Base-by-base conservation (phyloP, 441 rosid species). In the Oxalis stricta region DNA sequence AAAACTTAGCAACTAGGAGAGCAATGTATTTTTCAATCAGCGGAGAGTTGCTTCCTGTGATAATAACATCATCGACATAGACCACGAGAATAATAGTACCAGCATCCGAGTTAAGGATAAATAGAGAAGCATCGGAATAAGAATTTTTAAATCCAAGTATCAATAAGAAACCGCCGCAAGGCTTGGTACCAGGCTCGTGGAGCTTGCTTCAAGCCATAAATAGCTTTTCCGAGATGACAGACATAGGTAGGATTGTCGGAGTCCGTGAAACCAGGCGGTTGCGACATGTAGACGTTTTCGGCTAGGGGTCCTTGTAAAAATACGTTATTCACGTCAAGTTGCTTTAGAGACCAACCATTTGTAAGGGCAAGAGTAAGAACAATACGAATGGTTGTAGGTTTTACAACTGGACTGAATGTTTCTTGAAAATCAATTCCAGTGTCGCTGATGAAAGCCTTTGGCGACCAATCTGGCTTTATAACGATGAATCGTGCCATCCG, bases 1-100 rank as follows among this genome's bases (percentile, higher is more conserved):
- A 11, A 9, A 33, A 17, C 0, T 8, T 0, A 0, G 4, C 5
- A 5, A 18, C 39, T 5, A 41, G 41, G 0, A 1, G 18, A 10
- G 0, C 4, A 0, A 43, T 3, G 5, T 42, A n/a, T 0, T 33
- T 2, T 0, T 5, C 0, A n/a, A 52, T 2, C 0, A 4, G 0
- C 0, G n/a, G 1, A 0, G 5, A 1, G 1, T 15, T 2, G 0
- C 5, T 11, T 0, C 13, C 22, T 0, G 6, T 43, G 3, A 32
- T 2, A 0, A 50, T 29, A 15, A 39, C 14, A 9, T 39, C 44
- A 4, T 39, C 44, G 1, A 21, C 29, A n/a, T 39, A 39, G 3
- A 39, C 14, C 1, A 21, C 0, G 3, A 21, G 2, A 11, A 10
- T 11, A 2, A 21, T 5, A 4, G n/a, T 2, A n/a, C 3, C 0